Evolutionary conservation across 2,329 filamentous ascomycete species (phyloP), one percentile per base, ranked within the genome.

Genomic region (Colletotrichum endophyticum): DNA sequence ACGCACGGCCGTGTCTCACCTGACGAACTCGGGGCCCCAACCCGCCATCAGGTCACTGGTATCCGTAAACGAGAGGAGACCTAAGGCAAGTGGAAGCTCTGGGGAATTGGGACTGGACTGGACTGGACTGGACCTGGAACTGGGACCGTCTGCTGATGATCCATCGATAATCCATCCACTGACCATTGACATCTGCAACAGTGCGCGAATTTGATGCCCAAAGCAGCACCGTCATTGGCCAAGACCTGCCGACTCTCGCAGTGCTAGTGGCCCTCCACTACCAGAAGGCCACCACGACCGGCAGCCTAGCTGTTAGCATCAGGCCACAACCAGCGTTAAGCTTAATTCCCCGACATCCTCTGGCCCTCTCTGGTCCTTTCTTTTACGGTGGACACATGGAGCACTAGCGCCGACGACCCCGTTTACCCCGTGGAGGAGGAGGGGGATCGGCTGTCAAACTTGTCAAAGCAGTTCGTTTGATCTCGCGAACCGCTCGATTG

Each of bases 401-500:
- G 28, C 56, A 8, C 19, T 72, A 57, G 44, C n/a, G 59, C 66
- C 27, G 39, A 25, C 36, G 30, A 30, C 67, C 67, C 68, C 57
- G 19, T 36, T 44, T 59, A 70, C 57, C 64, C 73, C 62, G 56
- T 59, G 30, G 32, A 66, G 36, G 44, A 59, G 25, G 56, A 28
- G 22, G 56, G 67, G 53, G 53, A 61, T 30, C 63, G 44, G 25
- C 30, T 67, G 70, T 68, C 63, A 75, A 44, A 62, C 34, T 27
- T 75, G 69, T 68, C 73, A 72, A 34, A 63, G n/a, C 39, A 44
- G 73, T 73, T 75, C 70, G 57, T 73, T 76, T 68, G 63, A 73
- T 73, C 70, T 68, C 32, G 36, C 49, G 68, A 61, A 67, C 69
- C 73, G 61, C 22, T 56, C 36, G 28, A 53, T 30, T 73, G 73